A percentile compares a stretch with the other conserved stretches of the same genome.
These are phyloP conservation scores for Zizania latifolia DNA, from an alignment of 176 grass and related monocot genomes.

Conservation along the genomic window DNA sequence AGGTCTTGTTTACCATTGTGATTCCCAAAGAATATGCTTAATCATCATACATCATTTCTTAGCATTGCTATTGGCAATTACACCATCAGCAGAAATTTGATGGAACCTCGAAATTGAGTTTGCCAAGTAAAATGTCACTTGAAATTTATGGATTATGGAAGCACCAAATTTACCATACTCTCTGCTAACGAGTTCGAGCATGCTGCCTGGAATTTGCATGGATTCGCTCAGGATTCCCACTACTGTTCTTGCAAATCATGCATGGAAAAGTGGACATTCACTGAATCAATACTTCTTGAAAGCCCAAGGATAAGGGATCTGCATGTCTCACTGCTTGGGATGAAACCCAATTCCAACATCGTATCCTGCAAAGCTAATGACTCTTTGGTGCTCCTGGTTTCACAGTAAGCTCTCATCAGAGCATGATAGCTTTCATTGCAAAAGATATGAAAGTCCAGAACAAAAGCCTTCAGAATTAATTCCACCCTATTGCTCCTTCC, in stretches of 20 bases:
- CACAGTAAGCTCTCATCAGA: conserved; percentile 55
- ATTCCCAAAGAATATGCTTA: not conserved
- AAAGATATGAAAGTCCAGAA: conserved; percentile 47
- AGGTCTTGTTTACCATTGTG: not conserved
- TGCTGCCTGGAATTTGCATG: not conserved
- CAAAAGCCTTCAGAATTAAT: conserved; percentile 50
- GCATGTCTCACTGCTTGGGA: conserved; percentile 69
- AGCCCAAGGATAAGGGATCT: conserved; percentile 57
- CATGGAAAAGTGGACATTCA: not conserved
- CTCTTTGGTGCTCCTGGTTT: conserved; percentile 34
- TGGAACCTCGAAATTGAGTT: not conserved
- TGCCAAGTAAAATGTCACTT: not conserved
- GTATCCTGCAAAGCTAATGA: conserved; percentile 59
- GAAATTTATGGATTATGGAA: not conserved
- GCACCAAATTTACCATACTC: not conserved
- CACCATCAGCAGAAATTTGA: not conserved
- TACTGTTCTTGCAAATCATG: not conserved
- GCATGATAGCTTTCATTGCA: conserved; percentile 60
- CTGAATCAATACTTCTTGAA: conserved; percentile 38
- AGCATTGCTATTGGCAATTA: not conserved
- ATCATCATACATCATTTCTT: not conserved
- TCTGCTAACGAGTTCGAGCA: not conserved
- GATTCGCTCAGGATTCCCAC: not conserved
- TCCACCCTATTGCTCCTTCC: conserved; percentile 59
- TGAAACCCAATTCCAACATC: conserved; percentile 65